Percentiles rank a stretch among this genome's conserved stretches.
These are phyloP conservation scores for Cyberlindnera maritima DNA, from an alignment of 805 yeast genomes.

Conservation along the genomic window DNA sequence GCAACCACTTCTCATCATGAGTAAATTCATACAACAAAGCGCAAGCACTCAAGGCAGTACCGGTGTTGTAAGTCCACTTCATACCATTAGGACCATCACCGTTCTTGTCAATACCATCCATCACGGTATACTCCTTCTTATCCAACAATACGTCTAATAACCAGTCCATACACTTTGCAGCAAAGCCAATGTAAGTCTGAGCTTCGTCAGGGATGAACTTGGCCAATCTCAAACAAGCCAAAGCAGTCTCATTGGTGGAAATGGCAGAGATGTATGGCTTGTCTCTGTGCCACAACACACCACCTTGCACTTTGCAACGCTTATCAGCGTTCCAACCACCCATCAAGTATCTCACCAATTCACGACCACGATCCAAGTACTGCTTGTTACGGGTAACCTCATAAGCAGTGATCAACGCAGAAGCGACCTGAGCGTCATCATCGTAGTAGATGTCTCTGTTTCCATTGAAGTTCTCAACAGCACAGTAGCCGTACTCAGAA, in stretches of 20 bases:
- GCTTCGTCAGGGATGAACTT: constrained; percentile 49
- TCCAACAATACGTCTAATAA: constrained; percentile 50
- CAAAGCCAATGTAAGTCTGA: constrained; percentile 50
- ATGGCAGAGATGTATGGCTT: constrained; percentile 62
- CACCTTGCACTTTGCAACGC: constrained; percentile 41
- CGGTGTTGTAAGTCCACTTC: constrained; percentile 69
- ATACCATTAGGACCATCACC: constrained; percentile 42
- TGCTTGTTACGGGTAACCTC: constrained; percentile 59
- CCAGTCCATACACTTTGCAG: constrained; percentile 60
- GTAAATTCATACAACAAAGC: constrained; percentile 49
- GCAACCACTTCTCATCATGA: constrained; percentile 47
- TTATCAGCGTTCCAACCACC: constrained; percentile 52
- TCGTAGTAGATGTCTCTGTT: constrained; percentile 68
- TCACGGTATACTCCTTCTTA: constrained; percentile 50
- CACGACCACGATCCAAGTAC: constrained; percentile 54
- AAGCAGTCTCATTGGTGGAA: constrained; percentile 65
- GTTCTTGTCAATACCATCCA: constrained; percentile 53
- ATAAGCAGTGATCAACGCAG: constrained; percentile 61
- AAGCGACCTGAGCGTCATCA: constrained; percentile 73
- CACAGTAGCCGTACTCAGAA: constrained; percentile 56
- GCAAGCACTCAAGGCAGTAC: constrained; percentile 58
- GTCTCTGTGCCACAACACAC: constrained; percentile 64
- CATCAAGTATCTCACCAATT: constrained; percentile 57
- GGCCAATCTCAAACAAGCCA: constrained; percentile 57
- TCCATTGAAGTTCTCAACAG: constrained; percentile 56